These are phyloP conservation scores for Penicillium chermesinum DNA, from an alignment of 495 filamentous ascomycete species.

Conservation along the genomic window DNA sequence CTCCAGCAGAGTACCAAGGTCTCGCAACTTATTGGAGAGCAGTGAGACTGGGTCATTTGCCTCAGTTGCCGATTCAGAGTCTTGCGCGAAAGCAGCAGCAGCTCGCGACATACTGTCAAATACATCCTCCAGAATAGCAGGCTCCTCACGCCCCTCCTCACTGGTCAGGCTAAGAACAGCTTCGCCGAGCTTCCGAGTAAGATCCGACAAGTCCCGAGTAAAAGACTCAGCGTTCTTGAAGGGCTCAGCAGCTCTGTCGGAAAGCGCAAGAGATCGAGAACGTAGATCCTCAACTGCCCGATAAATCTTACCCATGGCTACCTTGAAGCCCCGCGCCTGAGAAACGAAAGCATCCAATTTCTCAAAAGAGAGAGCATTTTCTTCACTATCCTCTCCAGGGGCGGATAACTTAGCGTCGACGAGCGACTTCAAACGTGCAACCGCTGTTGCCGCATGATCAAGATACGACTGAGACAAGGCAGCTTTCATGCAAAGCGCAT, in stretches of 20 bases:
- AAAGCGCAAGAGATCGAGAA: constrained; percentile 67
- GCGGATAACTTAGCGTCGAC: constrained; percentile 54
- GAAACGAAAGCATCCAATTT: constrained; percentile 67
- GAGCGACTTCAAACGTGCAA: constrained; percentile 58
- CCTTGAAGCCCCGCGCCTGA: constrained; percentile 77
- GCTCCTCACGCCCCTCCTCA: constrained; percentile 68
- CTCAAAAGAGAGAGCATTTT: constrained; percentile 52
- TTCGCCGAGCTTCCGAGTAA: constrained; percentile 62
- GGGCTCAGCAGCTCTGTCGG: constrained; percentile 45
- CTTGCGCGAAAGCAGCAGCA: constrained; percentile 29
- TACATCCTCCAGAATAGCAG: constrained; percentile 61
- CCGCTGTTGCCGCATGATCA: constrained; percentile 66
- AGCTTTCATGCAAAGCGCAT: constrained; percentile 67
- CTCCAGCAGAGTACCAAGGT: constrained; percentile 58
- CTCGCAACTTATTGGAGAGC: constrained; percentile 62
- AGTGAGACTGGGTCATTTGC: constrained; percentile 62
- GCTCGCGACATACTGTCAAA: constrained; percentile 55
- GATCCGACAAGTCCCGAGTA: constrained; percentile 60
- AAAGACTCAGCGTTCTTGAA: constrained; percentile 60
- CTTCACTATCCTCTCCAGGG: constrained; percentile 40
- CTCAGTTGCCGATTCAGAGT: constrained; percentile 29
- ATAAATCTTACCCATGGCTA: constrained; percentile 73
- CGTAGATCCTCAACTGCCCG: constrained; percentile 74
- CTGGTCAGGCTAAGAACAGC: constrained; percentile 59
- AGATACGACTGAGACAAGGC: constrained; percentile 79